These are phyloP conservation scores for Nannochloropsis salina DNA, from an alignment of 108 stramenopile genomes.

Conservation along the genomic window DNA sequence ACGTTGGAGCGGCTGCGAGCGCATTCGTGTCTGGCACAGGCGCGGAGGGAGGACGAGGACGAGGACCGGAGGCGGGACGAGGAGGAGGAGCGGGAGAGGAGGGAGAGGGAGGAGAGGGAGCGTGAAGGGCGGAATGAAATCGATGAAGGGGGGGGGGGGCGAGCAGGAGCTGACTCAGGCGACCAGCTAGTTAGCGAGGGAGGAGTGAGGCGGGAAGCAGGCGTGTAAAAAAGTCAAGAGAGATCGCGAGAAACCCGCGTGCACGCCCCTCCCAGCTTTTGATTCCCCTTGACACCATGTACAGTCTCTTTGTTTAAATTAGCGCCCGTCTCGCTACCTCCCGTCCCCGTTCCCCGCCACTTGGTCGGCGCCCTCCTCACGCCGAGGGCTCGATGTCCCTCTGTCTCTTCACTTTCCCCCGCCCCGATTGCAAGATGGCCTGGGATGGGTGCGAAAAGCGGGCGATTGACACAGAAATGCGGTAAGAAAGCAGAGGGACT, in stretches of 20 bases:
- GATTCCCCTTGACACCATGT: not conserved
- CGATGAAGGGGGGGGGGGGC: not conserved
- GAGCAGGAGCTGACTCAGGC: not conserved
- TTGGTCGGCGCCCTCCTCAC: not conserved
- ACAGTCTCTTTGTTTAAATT: not conserved
- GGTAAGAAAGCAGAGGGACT: not conserved
- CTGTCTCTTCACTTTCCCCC: not conserved
- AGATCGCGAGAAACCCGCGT: not conserved
- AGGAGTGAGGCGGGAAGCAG: not conserved
- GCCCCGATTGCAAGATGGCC: not conserved
- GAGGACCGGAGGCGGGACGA: not conserved
- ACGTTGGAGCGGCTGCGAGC: conserved; percentile 18
- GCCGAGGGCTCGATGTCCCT: not conserved
- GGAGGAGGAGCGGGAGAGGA: not conserved
- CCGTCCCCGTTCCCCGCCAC: not conserved
- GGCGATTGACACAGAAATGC: not conserved
- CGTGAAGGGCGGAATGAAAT: not conserved
- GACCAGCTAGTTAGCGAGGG: not conserved
- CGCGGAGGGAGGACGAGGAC: not conserved
- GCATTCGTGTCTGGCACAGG: conserved; percentile 37
- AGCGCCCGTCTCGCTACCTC: not conserved
- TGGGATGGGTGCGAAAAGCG: not conserved
- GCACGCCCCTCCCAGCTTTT: not conserved
- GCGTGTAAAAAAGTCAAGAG: not conserved
- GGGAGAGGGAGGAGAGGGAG: not conserved